Evolutionary conservation across 768 basidiomycete genomes (phyloP).

Genomic region (Mycena latifolia): DNA sequence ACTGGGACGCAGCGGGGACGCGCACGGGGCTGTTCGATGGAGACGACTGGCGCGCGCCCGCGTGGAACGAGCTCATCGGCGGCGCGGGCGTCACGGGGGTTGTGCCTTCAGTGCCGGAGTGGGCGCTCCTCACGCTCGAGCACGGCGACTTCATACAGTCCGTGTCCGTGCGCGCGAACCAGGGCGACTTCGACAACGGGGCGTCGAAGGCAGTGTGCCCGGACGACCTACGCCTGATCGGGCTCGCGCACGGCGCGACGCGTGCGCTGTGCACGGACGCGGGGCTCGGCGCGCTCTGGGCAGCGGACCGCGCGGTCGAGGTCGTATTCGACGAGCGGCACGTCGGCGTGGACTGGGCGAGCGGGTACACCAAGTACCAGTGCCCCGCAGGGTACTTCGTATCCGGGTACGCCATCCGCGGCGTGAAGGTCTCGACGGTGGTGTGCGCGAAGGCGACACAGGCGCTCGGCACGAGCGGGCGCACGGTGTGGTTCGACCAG

Average conservation of each 20-base stretch:
- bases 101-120: constrained; percentile 26
- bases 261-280: constrained; percentile 35
- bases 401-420: constrained; percentile 31
- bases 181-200: constrained; percentile 35
- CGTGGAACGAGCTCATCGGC: constrained; percentile 27
- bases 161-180: constrained; percentile 10
- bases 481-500: constrained; percentile 37
- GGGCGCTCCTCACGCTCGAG: constrained; percentile 31
- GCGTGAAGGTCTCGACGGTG: constrained; percentile 27
- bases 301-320: constrained; percentile 14
- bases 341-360: constrained; percentile 32
- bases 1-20: constrained; percentile 26
- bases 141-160: constrained; percentile 33
- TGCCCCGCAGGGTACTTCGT: constrained; percentile 29
- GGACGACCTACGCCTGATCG: constrained; percentile 33
- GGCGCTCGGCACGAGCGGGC: constrained; percentile 25
- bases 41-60: constrained; percentile 32
- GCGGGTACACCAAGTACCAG: constrained; percentile 32
- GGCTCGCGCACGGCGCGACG: constrained; percentile 25
- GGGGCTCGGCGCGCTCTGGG: constrained; percentile 18
- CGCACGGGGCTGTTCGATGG: constrained; percentile 28
- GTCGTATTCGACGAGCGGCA: constrained; percentile 29
- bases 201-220: constrained; percentile 32
- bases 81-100: constrained; percentile 6
- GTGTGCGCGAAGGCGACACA: constrained; percentile 24